These are phyloP conservation scores for Scedosporium minutisporum DNA, from an alignment of 2,329 filamentous ascomycete species.

Conservation along the genomic window DNA sequence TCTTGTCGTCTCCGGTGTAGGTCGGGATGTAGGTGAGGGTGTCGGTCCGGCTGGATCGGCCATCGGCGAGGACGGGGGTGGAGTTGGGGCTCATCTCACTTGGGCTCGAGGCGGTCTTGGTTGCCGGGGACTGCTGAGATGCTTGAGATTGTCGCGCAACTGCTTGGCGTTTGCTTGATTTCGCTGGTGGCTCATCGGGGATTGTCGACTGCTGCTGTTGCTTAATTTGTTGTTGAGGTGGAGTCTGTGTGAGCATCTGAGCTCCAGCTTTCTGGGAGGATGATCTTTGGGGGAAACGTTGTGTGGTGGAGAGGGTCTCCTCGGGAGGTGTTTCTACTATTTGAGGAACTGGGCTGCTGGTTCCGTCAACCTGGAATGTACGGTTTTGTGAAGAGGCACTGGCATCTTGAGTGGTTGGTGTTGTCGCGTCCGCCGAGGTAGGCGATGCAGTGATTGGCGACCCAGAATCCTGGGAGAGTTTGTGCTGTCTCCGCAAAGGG, in stretches of 20 bases:
- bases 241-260: slow-evolving; percentile 36
- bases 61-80: slow-evolving; percentile 55
- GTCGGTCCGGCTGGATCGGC: slow-evolving; percentile 59
- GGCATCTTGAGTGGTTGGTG: slow-evolving; percentile 10
- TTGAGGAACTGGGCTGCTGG: slow-evolving; percentile 36
- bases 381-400: neutral
- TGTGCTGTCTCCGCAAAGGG: slow-evolving; percentile 37
- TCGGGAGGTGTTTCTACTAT: slow-evolving; percentile 56
- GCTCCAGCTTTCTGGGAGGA: slow-evolving; percentile 37
- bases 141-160: neutral
- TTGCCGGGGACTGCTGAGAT: neutral
- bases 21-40: slow-evolving; percentile 73
- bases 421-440: slow-evolving; percentile 9
- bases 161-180: slow-evolving; percentile 28
- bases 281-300: slow-evolving; percentile 40
- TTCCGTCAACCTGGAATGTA: slow-evolving; percentile 1
- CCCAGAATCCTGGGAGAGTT: slow-evolving; percentile 34
- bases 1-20: slow-evolving; percentile 58
- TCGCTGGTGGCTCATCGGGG: slow-evolving; percentile 34
- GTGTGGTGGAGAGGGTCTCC: slow-evolving; percentile 12
- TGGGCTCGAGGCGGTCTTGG: slow-evolving; percentile 33
- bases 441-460: slow-evolving; percentile 11
- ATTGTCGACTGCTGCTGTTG: slow-evolving; percentile 9
- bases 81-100: slow-evolving; percentile 54
- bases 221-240: slow-evolving; percentile 9